Base-by-base conservation (phyloP, 345 rosid species). In the Linum lewisii region DNA sequence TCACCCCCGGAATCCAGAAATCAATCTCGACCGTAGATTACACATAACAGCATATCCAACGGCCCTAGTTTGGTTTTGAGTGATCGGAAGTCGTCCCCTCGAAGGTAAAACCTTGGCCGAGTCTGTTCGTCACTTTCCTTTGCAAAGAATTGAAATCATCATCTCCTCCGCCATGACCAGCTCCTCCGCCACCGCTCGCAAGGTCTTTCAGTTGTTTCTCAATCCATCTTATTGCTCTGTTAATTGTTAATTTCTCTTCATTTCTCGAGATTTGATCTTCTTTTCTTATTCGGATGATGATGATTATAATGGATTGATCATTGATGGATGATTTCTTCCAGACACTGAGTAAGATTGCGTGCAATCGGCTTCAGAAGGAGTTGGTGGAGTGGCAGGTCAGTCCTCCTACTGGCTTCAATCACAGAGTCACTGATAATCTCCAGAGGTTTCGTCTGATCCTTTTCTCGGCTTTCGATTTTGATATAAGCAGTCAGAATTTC, bases 321-420 rank as follows among this genome's bases (percentile, higher is more conserved):
- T 25, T 59, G 57, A 64, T 20, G 60, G 23, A 64, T n/a, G 66
- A 4, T 60, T 21, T 58, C 42, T 51, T 19, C 57, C 63, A 83
- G 97, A 79, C 72, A 42, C 78, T 93, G 61, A 87, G 99, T 63
- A 89, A 89, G 83, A 93, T 93, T 69, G 97, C 99, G 11, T 73
- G 83, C 76, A 89, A 93, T 61, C 85, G 99, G 58, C 88, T 93
- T 54, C 99, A 93, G 75, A 89, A 93, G 59, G 99, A 93, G 87
- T 85, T 93, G 50, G 77, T 78, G 6, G 97, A 93, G 75, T 89
- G 99, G 99, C 97, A 88, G 77, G 79, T 75, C 79, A 86, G 77
- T 77, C 97, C 99, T 70, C 97, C 97, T 7, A 51, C 81, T 2
- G 99, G 96, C 1, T 93, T 93, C 74, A 89, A 84, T 63, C 95